phyloP scores from a whole-genome alignment of 192 early-diverging fungal genomes.

The Podila epigama region DNA sequence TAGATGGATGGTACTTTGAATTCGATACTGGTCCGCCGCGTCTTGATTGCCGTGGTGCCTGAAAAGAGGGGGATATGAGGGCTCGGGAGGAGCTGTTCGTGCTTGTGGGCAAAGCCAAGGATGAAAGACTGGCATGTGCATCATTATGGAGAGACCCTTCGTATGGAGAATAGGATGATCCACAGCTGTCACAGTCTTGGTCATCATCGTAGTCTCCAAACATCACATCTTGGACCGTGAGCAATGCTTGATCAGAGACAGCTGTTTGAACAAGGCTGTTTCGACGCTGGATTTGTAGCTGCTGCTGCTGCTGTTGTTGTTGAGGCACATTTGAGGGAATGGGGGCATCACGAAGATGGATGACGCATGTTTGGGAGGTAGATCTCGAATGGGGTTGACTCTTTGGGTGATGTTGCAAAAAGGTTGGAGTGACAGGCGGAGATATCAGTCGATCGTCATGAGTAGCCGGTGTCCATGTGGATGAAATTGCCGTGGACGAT shows the following conservation, averaged over 20 bases:
- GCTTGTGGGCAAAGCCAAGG: background rate
- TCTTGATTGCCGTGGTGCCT: background rate
- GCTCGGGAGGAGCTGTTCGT: background rate
- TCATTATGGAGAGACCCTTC: background rate
- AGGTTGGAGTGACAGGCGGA: background rate
- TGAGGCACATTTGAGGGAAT: background rate
- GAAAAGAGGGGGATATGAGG: background rate
- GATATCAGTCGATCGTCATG: no score
- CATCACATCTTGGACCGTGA: conserved; percentile 33
- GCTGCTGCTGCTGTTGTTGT: no score
- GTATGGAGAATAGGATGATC: conserved; percentile 4
- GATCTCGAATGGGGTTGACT: background rate
- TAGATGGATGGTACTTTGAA: background rate
- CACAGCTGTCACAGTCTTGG: conserved; percentile 7
- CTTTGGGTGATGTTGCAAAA: background rate
- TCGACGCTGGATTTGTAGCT: background rate
- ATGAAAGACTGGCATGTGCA: background rate
- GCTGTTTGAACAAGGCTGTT: conserved; percentile 25
- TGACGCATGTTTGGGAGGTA: background rate
- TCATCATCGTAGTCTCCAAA: conserved; percentile 15
- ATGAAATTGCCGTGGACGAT: no score
- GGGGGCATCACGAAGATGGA: background rate
- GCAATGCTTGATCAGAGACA: conserved; percentile 22
- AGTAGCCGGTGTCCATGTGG: no score
- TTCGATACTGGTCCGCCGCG: background rate